Base-by-base conservation (phyloP, 345 rosid species). In the Murraya paniculata region DNA sequence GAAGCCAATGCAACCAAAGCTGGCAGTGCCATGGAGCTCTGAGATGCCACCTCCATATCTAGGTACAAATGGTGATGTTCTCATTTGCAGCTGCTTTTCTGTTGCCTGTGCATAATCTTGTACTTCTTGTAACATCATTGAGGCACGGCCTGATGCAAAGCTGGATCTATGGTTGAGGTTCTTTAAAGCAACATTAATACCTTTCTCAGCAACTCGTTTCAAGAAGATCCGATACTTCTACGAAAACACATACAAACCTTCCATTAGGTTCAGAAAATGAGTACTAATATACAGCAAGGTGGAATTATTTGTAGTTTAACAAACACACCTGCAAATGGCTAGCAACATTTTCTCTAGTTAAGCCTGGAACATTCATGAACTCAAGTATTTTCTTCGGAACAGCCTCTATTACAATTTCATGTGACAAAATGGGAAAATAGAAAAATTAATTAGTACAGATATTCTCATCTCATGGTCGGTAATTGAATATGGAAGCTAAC, bases 261-360 rank as follows among this genome's bases (percentile, higher is more conserved):
- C 64, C n/a, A 22, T 56, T 55, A 22, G 2, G 9, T n/a, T 19
- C 10, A 45, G 50, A 45, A 45, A 13, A 45, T 45, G 50, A 13
- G 18, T 5, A 45, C 50, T 45, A 45, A 13, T 3, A 13, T 45
- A 45, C 0, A 45, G 50, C 50, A 45, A 31, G 56, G 55, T 27
- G 16, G 16, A 41, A 21, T 4, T 45, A 4, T 60, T 38, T 30
- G 41, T 65, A 75, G 72, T 71, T 7, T 39, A 36, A 62, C 36
- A 41, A 35, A 38, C 80, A 59, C 82, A 93, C 97, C 94, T 93
- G 97, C 71, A 93, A 79, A 74, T 90, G 93, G 76, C 97, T 92
- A 11, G 97, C 97, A 3, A 93, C 82, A 78, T 93, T 88, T 78
- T 94, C 97, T 84, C 97, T 89, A 24, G 94, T 88, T n/a, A 94